These are phyloP conservation scores for Magnolia sinica DNA, from an alignment of 164 flowering plant species.

Conservation along the genomic window DNA sequence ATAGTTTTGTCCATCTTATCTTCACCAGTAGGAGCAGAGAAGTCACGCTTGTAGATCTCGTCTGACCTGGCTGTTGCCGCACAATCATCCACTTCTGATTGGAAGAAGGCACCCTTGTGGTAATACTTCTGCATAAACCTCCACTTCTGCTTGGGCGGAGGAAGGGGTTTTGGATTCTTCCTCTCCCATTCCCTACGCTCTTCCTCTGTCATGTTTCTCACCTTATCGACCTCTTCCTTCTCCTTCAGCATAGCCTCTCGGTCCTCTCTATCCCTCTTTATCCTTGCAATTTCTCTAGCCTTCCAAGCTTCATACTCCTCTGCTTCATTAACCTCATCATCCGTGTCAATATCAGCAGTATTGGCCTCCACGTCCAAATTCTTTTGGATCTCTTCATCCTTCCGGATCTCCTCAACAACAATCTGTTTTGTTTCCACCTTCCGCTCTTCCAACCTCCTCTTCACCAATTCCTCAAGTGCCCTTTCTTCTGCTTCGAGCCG, in stretches of 20 bases:
- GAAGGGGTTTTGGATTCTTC: conserved; percentile 71
- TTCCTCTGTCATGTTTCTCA: conserved; percentile 89
- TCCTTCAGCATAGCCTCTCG: conserved; percentile 76
- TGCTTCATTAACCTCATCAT: conserved; percentile 88
- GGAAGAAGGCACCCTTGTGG: conserved; percentile 97
- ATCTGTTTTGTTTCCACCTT: conserved; percentile 69
- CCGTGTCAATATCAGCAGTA: conserved; percentile 76
- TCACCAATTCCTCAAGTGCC: conserved; percentile 61
- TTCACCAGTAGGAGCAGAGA: conserved; percentile 90
- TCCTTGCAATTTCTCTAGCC: conserved; percentile 79
- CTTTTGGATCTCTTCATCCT: conserved; percentile 67
- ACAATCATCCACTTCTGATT: conserved; percentile 48
- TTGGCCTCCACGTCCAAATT: conserved; percentile 64
- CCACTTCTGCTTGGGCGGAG: conserved; percentile 71
- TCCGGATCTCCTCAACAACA: conserved; percentile 70
- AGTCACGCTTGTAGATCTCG: conserved; percentile 57
- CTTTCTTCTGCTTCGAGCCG: conserved; percentile 72
- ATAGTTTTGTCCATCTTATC: conserved; percentile 84
- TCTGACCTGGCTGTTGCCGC: conserved; percentile 54
- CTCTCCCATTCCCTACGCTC: conserved; percentile 94
- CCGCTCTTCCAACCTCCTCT: conserved; percentile 61
- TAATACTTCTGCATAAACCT: conserved; percentile 94
- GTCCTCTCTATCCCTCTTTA: conserved; percentile 85
- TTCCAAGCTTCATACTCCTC: conserved; percentile 96
- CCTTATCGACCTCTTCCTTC: conserved; percentile 86